These are phyloP conservation scores for Herpotrichia juniperi DNA, from an alignment of 2,329 filamentous ascomycete genomes.

Conservation along the genomic window DNA sequence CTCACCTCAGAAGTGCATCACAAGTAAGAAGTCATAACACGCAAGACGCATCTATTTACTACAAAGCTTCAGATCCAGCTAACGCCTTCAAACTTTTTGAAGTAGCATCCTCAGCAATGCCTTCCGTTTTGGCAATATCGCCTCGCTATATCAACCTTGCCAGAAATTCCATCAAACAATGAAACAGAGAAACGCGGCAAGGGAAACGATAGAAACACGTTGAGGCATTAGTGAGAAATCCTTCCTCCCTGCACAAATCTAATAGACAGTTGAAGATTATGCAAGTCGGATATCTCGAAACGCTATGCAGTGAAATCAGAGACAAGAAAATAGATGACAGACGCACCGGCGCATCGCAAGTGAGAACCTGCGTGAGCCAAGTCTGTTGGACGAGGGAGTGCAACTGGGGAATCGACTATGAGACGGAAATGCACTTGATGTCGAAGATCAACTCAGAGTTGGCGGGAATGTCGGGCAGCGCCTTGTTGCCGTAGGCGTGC, in stretches of 20 bases:
- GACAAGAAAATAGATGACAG: slow-evolving; percentile 20
- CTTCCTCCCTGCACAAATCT: slow-evolving; percentile 48
- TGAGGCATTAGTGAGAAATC: slow-evolving; percentile 39
- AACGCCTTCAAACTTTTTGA: slow-evolving; percentile 37
- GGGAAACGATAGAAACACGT: slow-evolving; percentile 8
- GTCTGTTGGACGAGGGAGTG: slow-evolving; percentile 28
- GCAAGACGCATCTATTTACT: slow-evolving; percentile 5
- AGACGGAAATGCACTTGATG: slow-evolving; percentile 58
- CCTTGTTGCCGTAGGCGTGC: slow-evolving; percentile 87
- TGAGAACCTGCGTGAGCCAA: slow-evolving; percentile 21
- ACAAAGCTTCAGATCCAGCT: slow-evolving; percentile 1
- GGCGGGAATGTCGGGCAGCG: slow-evolving; percentile 80
- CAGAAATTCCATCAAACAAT: slow-evolving; percentile 1
- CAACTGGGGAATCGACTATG: slow-evolving; percentile 37
- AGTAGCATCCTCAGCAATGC: slow-evolving; percentile 46
- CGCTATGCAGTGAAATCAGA: slow-evolving; percentile 41
- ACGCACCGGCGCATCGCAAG: slow-evolving; percentile 23
- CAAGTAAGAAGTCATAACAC: not conserved
- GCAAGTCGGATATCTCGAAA: slow-evolving; percentile 51
- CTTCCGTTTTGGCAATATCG: slow-evolving; percentile 23
- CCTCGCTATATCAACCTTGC: slow-evolving; percentile 39
- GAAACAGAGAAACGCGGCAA: slow-evolving; percentile 1
- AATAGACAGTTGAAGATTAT: slow-evolving; percentile 35
- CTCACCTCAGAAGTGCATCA: not conserved
- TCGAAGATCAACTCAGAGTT: slow-evolving; percentile 95